These are phyloP conservation scores for Ephemerocybe angulata DNA, from an alignment of 768 basidiomycete genomes.

Conservation along the genomic window DNA sequence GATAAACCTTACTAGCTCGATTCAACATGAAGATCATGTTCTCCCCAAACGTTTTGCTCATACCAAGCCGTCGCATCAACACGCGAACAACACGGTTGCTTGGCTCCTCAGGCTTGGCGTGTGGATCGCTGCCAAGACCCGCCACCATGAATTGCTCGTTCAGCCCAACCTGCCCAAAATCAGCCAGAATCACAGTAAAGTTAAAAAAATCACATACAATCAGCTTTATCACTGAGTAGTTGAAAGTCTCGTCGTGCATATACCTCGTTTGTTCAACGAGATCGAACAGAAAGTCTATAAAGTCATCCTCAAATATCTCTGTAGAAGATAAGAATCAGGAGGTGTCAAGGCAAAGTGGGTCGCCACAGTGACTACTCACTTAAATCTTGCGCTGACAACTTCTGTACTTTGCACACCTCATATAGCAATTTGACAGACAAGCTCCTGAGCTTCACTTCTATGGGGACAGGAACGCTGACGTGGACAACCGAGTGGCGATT, in stretches of 20 bases:
- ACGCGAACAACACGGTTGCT: slow-evolving; percentile 81
- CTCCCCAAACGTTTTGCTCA: slow-evolving; percentile 94
- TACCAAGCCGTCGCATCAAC: slow-evolving; percentile 76
- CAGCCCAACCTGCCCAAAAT: slow-evolving; percentile 63
- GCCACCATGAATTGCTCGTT: slow-evolving; percentile 99
- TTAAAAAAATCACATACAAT: slow-evolving; percentile 54
- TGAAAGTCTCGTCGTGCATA: slow-evolving; percentile 87
- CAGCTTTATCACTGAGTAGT: slow-evolving; percentile 92
- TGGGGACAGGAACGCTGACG: slow-evolving; percentile 55
- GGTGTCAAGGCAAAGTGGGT: neutral
- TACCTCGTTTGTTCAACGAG: slow-evolving; percentile 89
- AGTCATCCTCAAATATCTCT: slow-evolving; percentile 80
- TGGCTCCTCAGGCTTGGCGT: slow-evolving; percentile 32
- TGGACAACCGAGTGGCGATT: slow-evolving; percentile 27
- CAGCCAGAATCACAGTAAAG: neutral
- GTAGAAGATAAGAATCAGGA: slow-evolving; percentile 5
- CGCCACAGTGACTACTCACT: slow-evolving; percentile 41
- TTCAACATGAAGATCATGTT: slow-evolving; percentile 99
- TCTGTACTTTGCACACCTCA: slow-evolving; percentile 91
- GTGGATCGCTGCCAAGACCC: slow-evolving; percentile 40
- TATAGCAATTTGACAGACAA: slow-evolving; percentile 77
- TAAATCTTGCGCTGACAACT: slow-evolving; percentile 72
- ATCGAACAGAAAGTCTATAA: slow-evolving; percentile 88
- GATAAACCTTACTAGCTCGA: slow-evolving; percentile 69
- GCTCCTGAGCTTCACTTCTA: slow-evolving; percentile 77